Evolutionary conservation across 768 basidiomycete species (phyloP).

Genomic region (Dendrothele bispora): DNA sequence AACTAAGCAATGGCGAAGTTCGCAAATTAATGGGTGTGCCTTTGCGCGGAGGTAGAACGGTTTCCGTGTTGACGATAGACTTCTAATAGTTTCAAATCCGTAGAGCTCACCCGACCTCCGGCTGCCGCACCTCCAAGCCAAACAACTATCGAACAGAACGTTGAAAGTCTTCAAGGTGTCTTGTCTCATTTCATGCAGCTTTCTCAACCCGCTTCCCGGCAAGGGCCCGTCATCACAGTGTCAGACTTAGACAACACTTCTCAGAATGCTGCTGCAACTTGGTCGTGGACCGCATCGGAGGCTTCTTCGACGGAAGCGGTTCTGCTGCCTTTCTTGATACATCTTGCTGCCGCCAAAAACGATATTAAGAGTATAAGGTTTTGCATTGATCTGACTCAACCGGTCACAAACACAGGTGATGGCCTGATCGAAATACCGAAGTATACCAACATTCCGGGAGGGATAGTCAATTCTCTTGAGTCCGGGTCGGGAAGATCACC

Average conservation of each 20-base stretch:
- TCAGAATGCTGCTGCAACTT: constrained; percentile 57
- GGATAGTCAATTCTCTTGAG: constrained; percentile 74
- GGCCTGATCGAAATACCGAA: constrained; percentile 22
- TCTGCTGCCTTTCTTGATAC: constrained; percentile 75
- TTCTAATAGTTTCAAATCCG: no score
- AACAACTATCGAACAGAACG: constrained; percentile 44
- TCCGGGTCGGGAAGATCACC: constrained; percentile 71
- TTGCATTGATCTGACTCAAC: constrained; percentile 44
- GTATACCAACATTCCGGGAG: constrained; percentile 51
- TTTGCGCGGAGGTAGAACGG: constrained; percentile 84
- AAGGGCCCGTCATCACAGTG: constrained; percentile 26
- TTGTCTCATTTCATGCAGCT: constrained; percentile 71
- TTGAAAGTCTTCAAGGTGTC: constrained; percentile 63
- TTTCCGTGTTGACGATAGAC: no score
- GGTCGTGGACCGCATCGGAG: constrained; percentile 80
- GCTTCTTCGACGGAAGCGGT: constrained; percentile 67
- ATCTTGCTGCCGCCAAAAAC: constrained; percentile 73
- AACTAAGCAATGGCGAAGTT: constrained; percentile 66
- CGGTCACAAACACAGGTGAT: constrained; percentile 17
- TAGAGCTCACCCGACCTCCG: constrained; percentile 71
- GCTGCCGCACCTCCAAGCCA: constrained; percentile 43
- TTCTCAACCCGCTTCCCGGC: constrained; percentile 35
- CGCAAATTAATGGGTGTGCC: constrained; percentile 75
- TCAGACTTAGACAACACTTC: constrained; percentile 34
- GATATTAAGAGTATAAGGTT: constrained; percentile 63